Evolutionary conservation across 345 rosid species (phyloP).

Genomic region (Adansonia digitata): DNA sequence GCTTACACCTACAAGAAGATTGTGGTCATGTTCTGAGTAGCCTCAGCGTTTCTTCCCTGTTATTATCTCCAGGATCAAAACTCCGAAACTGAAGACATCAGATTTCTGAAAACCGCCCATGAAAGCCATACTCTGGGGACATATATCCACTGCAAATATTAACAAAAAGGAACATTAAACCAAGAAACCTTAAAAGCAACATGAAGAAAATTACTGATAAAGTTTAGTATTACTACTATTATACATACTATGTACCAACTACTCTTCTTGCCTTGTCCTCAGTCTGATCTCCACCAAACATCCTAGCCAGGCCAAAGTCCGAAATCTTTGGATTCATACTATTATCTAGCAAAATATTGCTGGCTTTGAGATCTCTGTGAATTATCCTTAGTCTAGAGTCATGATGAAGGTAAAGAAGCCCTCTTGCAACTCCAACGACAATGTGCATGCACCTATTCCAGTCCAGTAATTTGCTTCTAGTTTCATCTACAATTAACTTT

Average conservation of each 20-base stretch:
- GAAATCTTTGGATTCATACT: constrained; percentile 33
- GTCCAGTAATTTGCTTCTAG: constrained; percentile 13
- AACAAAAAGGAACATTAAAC: background rate
- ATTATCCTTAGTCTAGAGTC: constrained; percentile 43
- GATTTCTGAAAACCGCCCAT: constrained; percentile 10
- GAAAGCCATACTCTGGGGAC: constrained; percentile 9
- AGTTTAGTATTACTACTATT: too few relatives aligned
- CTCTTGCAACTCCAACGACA: constrained; percentile 39
- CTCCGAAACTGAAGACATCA: constrained; percentile 9
- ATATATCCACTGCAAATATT: constrained; percentile 13
- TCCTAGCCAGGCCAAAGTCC: constrained; percentile 39
- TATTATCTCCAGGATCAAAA: constrained; percentile 9
- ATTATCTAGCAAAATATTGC: constrained; percentile 29
- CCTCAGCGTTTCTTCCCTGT: constrained; percentile 5
- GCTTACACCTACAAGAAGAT: constrained; percentile 7
- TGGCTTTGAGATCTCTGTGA: constrained; percentile 42
- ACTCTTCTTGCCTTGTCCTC: constrained; percentile 38
- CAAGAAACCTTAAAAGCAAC: background rate
- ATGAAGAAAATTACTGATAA: too few relatives aligned
- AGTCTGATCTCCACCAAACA: constrained; percentile 17
- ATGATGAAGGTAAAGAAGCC: constrained; percentile 49
- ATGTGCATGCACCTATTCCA: constrained; percentile 30
- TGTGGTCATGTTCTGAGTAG: background rate
- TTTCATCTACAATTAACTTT: constrained; percentile 23
- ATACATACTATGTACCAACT: constrained; percentile 40